Conservation (phyloP, 495 filamentous ascomycete species). For the Daldinia concentrica region DNA sequence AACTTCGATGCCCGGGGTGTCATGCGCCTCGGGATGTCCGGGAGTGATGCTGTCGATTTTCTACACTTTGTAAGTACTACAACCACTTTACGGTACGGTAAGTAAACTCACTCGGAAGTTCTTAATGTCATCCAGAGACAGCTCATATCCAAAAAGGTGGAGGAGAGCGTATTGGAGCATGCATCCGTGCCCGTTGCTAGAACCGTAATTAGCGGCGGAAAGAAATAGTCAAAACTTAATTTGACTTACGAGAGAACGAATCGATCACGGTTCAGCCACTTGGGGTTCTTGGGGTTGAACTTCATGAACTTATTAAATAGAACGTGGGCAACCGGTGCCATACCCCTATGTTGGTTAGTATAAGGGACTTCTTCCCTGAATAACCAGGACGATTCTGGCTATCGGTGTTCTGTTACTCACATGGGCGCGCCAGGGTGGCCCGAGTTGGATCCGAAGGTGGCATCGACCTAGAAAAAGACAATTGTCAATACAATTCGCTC, state of each 20-base stretch:
- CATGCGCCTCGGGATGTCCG: slow-evolving; percentile 95
- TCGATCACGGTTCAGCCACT: slow-evolving; percentile 96
- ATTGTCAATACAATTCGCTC: slow-evolving; percentile 31
- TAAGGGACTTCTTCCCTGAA: slow-evolving; percentile 29
- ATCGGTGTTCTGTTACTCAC: slow-evolving; percentile 48
- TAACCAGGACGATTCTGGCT: slow-evolving; percentile 4
- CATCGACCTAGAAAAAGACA: slow-evolving; percentile 81
- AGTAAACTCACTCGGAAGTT: slow-evolving; percentile 81
- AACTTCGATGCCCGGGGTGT: slow-evolving; percentile 96
- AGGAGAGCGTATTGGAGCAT: slow-evolving; percentile 99
- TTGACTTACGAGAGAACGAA: slow-evolving; percentile 96
- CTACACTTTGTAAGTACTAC: slow-evolving; percentile 52
- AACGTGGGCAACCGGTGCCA: slow-evolving; percentile 97
- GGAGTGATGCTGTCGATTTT: slow-evolving; percentile 91
- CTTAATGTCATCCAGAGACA: slow-evolving; percentile 92
- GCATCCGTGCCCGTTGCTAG: slow-evolving; percentile 96
- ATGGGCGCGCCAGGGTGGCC: slow-evolving; percentile 99
- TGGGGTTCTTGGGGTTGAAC: slow-evolving; percentile 99
- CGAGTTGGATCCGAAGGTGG: slow-evolving; percentile 92
- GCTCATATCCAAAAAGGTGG: slow-evolving; percentile 90
- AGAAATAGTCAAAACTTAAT: not conserved
- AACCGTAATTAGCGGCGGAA: slow-evolving; percentile 8
- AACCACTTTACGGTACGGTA: not conserved
- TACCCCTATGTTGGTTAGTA: slow-evolving; percentile 66
- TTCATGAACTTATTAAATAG: slow-evolving; percentile 99